Base-by-base conservation (phyloP, 768 basidiomycete genomes). In the Lactarius trivialis region DNA sequence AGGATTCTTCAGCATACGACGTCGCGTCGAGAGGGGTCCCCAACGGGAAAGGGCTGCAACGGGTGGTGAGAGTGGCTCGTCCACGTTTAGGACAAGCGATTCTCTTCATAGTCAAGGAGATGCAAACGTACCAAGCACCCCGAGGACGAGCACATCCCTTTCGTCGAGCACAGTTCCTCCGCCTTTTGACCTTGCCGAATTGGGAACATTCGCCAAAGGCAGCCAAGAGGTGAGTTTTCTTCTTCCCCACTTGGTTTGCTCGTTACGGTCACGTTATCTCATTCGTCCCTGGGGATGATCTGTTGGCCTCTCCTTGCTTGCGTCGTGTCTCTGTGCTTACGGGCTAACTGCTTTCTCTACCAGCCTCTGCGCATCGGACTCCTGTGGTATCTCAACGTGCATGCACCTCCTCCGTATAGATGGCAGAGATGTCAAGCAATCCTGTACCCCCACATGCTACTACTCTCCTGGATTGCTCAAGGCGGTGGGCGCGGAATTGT, bases 381-480 rank as follows among this genome's bases (percentile, higher is more conserved):
- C 15, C 75, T 97, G 0, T 96, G 91, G 88, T 97, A 93, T 70
- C 82, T 97, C 58, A 96, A 97, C 60, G 94, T 96, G 0, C 94
- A 97, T 69, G 86, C 88, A 0, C 71, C 82, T 4, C 84, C 87
- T 24, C 89, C 89, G 0, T 93, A 86, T 72, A 75, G 79, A 62
- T 92, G 89, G 90, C 83, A 86, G 74, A 81, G 91, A 65, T 93
- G 84, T 69, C 89, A 90, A 70, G 92, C 86, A 0, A 78, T 91
- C 51, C 78, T 90, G 1, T 95, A 89, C 69, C 91, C 84, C n/a
- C 83, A 90, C 65, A 86, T 89, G 76, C 79, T 97, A 2, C 75
- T 94, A 2, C 79, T 97, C 3, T 91, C 89, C 11, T 97, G 94
- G 94, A 79, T 91, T 59, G 87, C 90, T 6, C 82, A 88, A 1